These are phyloP conservation scores for Phytopythium helicoides DNA, from an alignment of 352 stramenopile species.

Conservation along the genomic window DNA sequence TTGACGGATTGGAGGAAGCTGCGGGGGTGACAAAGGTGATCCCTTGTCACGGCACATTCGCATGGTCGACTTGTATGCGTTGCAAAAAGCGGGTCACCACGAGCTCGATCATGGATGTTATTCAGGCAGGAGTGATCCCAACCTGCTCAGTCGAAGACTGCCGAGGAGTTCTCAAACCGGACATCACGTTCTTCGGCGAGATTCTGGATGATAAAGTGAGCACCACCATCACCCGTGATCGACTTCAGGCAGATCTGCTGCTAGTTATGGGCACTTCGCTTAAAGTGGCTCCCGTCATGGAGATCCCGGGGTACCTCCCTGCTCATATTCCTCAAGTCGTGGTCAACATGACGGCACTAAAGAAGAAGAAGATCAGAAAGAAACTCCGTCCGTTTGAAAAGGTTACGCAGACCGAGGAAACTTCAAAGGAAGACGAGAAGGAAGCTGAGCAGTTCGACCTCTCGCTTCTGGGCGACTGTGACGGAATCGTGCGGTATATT, in stretches of 20 bases:
- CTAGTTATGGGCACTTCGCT: constrained; percentile 98
- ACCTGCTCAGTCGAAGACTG: constrained; percentile 70
- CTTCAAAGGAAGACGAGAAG: constrained; percentile 23
- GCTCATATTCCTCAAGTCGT: constrained; percentile 83
- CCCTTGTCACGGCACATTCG: constrained; percentile 94
- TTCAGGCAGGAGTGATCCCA: constrained; percentile 72
- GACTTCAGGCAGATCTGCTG: constrained; percentile 90
- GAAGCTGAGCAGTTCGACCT: constrained; percentile 74
- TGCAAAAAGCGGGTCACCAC: constrained; percentile 68
- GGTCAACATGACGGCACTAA: constrained; percentile 89
- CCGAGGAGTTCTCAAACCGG: constrained; percentile 94
- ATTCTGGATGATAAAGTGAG: constrained; percentile 88
- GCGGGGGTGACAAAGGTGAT: constrained; percentile 92
- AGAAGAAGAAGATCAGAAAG: constrained; percentile 70
- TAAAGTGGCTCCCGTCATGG: constrained; percentile 94
- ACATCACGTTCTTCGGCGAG: constrained; percentile 98
- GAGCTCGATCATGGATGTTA: constrained; percentile 60
- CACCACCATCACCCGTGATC: constrained; percentile 67
- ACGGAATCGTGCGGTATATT: constrained; percentile 71
- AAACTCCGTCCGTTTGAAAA: constrained; percentile 16
- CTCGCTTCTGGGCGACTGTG: constrained; percentile 77
- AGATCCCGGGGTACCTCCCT: constrained; percentile 84
- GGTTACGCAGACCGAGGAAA: constrained; percentile 16
- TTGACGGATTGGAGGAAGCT: constrained; percentile 94
- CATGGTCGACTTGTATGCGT: constrained; percentile 87